Base-by-base conservation (phyloP, 495 filamentous ascomycete species). In the Penicillium simplicissimum region DNA sequence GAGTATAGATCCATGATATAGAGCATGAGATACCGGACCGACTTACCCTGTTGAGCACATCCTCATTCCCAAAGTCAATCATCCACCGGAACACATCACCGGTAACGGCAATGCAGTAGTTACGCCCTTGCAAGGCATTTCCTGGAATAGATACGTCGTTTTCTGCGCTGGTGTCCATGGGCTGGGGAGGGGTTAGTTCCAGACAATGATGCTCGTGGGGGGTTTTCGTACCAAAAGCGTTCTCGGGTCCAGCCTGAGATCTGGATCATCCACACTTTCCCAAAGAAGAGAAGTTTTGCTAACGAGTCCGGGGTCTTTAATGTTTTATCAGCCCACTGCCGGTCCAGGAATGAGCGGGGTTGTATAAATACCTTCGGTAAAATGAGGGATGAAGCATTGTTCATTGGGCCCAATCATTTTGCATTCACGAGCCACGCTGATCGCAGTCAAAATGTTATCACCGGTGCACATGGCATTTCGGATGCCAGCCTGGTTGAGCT, bases 1-100 rank as follows among this genome's bases (percentile, higher is more conserved):
- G 11, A 9, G 52, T 33, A 53, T 23, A 17, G 6, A 52, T 4
- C 38, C 11, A 4, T 1, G 9, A 38, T 17, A 25, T 47, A 17
- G 14, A 19, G 10, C 11, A 8, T 11, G 25, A 17, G 34, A 35
- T 9, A 23, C 2, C 17, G 25, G 23, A 35, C 19, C 53, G 17
- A 72, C 78, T 66, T 62, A 90, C 87, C 67, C 87, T 81, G 57
- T 87, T 84, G 63, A 96, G 78, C 1, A 93, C 82, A 55, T 91
- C 84, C 52, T 93, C 86, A 19, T 84, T 85, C 8, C 91, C 94
- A 73, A 84, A 98, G 73, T 97, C 93, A 45, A 99, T 81, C 42
- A 97, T 87, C 96, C 96, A 99, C 55, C 95, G 84, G 72, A 99
- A 99, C 0, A 96, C 88, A 68, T 99, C 96, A 40, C 96, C 96